Base-by-base conservation (phyloP, 441 rosid species). In the Erysimum cheiri region DNA sequence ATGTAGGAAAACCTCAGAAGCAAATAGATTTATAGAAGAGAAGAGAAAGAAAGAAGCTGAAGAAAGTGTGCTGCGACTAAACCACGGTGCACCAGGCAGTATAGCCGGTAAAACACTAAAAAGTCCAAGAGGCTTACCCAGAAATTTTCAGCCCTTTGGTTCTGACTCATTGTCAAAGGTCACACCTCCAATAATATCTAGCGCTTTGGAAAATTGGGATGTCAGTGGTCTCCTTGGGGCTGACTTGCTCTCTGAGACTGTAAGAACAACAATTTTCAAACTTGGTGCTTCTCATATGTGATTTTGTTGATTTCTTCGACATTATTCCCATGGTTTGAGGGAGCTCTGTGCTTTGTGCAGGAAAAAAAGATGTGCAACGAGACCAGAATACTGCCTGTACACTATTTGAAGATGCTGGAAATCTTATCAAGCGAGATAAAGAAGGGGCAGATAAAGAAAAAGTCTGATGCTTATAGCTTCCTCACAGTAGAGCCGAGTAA, bases 331-430 rank as follows among this genome's bases (percentile, higher is more conserved):
- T 35, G 13, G 43, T n/a, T 37, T 46, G 15, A 46, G 70, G 35
- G 31, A 49, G 31, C 41, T 41, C 28, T 63, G 40, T 68, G 58
- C 36, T 75, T 39, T 48, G 17, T 58, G 83, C 82, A 94, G 98
- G 98, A 94, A 80, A 87, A 78, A 67, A 78, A 19, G 37, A 85
- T 92, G 44, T 94, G 98, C 54, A 32, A 77, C 9, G 98, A 94
- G 78, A 78, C 77, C 54, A 86, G 89, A 78, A 74, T 90, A 70
- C 80, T 92, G 29, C 97, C 97, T 8, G 57, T 88, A 4, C 96
- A 94, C 63, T 94, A 94, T 76, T 87, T 94, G 40, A 86, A 82
- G 44, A 90, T 94, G 93, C 68, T 90, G 65, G 90, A 92, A 63
- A 80, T 73, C 17, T 74, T 92, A 77, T 85, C 93, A 12, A 72